Evolutionary conservation across 208 protist genomes (phyloP), one percentile per base, ranked within the genome.

Genomic region (Trypanosoma conorhini): DNA sequence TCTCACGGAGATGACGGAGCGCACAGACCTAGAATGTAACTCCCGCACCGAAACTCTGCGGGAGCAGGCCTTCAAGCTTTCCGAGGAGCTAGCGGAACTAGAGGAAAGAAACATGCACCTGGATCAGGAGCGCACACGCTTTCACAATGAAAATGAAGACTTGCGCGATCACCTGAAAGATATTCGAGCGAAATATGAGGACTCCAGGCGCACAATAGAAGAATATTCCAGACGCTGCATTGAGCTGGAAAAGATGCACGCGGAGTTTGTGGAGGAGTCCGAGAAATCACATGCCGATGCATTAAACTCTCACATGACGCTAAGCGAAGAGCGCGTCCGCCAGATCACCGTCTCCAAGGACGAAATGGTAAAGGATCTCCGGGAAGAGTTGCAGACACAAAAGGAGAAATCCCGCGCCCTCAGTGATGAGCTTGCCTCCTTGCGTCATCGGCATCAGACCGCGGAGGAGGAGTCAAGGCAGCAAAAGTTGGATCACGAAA

Each of bases 381-480:
- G 84, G 64, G 77, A 85, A 21, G 84, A 96, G 46, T 33, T 83
- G 30, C 60, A 67, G 28, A 22, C 42, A 30, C 71, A 75, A 51
- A 87, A 89, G 74, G 80, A 82, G n/a, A 86, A 80, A 64, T 48
- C 69, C 7, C 81, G 82, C 28, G 33, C 55, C 19, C 38, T 86
- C 10, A 68, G 64, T 7, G 87, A 93, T 42, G 88, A 96, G 56
- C 55, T 85, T 5, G 71, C 83, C 24, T 52, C 77, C 3, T 69
- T 86, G 7, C 88, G 85, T 28, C 81, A 92, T 63, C 55, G 81
- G 13, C 54, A 63, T 24, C 38, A 54, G 2, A 42, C 86, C 60
- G 62, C 85, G 13, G 73, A 86, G 55, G 83, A 92, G 19, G 87
- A 96, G 26, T 31, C 79, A 40, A 82, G 80, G 46, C 82, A 87